Evolutionary conservation across 192 early-diverging fungal species (phyloP), one percentile per base, ranked within the genome.

Genomic region (Coemansia reversa): DNA sequence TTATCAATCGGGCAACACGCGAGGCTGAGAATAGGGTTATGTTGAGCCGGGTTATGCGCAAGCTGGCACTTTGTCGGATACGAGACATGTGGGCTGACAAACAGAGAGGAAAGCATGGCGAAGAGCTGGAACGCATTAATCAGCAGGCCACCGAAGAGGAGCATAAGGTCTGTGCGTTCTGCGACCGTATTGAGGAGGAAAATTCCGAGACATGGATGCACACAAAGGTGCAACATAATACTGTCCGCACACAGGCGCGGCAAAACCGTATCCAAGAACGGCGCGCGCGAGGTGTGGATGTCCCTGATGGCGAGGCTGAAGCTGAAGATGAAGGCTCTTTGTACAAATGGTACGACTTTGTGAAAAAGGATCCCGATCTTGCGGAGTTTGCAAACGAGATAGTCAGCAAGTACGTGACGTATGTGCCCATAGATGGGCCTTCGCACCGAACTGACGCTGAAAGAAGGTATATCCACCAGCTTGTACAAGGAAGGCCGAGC

Each of bases 11-110:
- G 8, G 54, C 58, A 30, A 53, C 67, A 2, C 71, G 62, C 24
- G 76, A 74, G 30, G 76, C 68, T 51, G 76, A 79, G 45, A 35
- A 51, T 33, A 62, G 55, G 52, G 72, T 70, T 11, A 71, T 74
- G 65, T 33, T 79, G 55, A 67, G 76, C 22, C 67, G 65, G 18
- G 60, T 66, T 20, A 79, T 79, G 76, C 72, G 72, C 64, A 74
- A 74, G 65, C 63, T 79, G 53, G 76, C 76, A 7, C 65, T 79
- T 42, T 48, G 65, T 23, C 71, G 68, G n/a, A 52, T 74, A 60
- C 76, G 62, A 32, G 72, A 70, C 22, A 39, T 33, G 18, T 62
- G 68, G 67, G 45, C 35, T 22, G 57, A 50, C 8, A 51, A 62
- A 56, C 59, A 60, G 29, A 64, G 52, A n/a, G 76, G 72, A 11